Evolutionary conservation across 2,329 filamentous ascomycete genomes (phyloP).

Genomic region (Aspergillus quadrilineatus): DNA sequence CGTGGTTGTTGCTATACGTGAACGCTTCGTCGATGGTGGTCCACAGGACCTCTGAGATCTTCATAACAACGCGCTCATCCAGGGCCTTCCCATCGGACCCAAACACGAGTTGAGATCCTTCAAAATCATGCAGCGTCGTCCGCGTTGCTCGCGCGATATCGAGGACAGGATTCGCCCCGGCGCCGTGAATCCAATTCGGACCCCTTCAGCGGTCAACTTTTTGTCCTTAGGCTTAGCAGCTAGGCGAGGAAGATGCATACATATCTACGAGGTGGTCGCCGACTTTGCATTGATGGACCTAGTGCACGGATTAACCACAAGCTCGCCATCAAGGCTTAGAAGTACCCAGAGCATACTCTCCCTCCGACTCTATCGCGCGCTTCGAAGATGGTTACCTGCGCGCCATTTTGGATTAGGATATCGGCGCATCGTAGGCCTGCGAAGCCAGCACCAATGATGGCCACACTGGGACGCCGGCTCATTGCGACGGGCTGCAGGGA

Average conservation of each 20-base stretch:
- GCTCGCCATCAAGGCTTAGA: too few relatives aligned
- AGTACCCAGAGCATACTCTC: slow-evolving; percentile 34
- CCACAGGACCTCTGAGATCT: slow-evolving; percentile 53
- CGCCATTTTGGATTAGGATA: slow-evolving; percentile 55
- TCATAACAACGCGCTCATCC: slow-evolving; percentile 30
- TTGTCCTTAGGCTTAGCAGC: neutral
- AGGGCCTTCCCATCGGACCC: slow-evolving; percentile 48
- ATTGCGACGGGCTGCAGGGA: slow-evolving; percentile 13
- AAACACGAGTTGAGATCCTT: slow-evolving; percentile 52
- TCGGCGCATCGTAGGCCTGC: slow-evolving; percentile 61
- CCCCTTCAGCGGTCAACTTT: slow-evolving; percentile 45
- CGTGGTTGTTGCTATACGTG: slow-evolving; percentile 56
- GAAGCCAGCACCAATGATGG: slow-evolving; percentile 61
- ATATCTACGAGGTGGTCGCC: slow-evolving; percentile 56
- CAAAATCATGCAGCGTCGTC: slow-evolving; percentile 53
- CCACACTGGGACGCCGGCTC: slow-evolving; percentile 50
- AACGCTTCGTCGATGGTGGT: slow-evolving; percentile 59
- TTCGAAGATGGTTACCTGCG: slow-evolving; percentile 60
- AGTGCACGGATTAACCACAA: slow-evolving; percentile 12
- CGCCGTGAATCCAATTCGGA: slow-evolving; percentile 66
- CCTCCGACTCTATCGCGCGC: slow-evolving; percentile 60
- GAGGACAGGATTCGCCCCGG: slow-evolving; percentile 59
- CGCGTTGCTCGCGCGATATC: slow-evolving; percentile 55
- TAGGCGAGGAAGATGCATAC: slow-evolving; percentile 38
- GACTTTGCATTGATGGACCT: slow-evolving; percentile 52